Evolutionary conservation across 1,284 basidiomycete species (phyloP).

Genomic region (Apiotrichum montevideense): DNA sequence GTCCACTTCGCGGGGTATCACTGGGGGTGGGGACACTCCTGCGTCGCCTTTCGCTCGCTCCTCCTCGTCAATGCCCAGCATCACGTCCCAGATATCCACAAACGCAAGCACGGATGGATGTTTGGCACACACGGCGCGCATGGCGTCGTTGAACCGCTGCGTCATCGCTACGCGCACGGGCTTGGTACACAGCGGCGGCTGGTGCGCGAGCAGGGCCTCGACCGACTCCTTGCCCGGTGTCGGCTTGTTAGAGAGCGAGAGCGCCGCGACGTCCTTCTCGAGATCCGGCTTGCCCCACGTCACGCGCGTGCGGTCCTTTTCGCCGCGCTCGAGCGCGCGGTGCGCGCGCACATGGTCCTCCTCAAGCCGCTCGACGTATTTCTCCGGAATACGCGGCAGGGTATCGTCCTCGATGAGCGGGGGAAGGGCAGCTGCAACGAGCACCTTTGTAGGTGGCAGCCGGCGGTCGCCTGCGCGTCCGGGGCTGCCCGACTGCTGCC

Average conservation of each 20-base stretch:
- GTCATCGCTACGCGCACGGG: conserved; percentile 36
- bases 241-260: not conserved
- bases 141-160: conserved; percentile 26
- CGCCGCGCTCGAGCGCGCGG: conserved; percentile 9
- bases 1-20: conserved; percentile 23
- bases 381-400: conserved; percentile 36
- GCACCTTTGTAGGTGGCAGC: conserved; percentile 19
- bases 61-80: conserved; percentile 18
- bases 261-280: conserved; percentile 4
- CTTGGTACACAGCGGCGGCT: conserved; percentile 37
- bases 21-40: not conserved
- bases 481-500: not conserved
- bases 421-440: conserved; percentile 35
- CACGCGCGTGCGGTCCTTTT: conserved; percentile 16
- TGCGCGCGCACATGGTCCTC: conserved; percentile 18
- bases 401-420: conserved; percentile 38
- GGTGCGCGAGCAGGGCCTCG: conserved; percentile 23
- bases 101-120: conserved; percentile 29
- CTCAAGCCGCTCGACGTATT: conserved; percentile 36
- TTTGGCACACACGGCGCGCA: conserved; percentile 27
- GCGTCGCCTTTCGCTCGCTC: conserved; percentile 8
- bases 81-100: conserved; percentile 32
- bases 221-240: conserved; percentile 23
- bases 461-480: not conserved
- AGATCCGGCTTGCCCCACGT: conserved; percentile 13